A percentile compares a stretch with the other conserved stretches of the same genome.
phyloP scores from a whole-genome alignment of 2,329 filamentous ascomycete genomes.

The Cladobotryum protrusum region DNA sequence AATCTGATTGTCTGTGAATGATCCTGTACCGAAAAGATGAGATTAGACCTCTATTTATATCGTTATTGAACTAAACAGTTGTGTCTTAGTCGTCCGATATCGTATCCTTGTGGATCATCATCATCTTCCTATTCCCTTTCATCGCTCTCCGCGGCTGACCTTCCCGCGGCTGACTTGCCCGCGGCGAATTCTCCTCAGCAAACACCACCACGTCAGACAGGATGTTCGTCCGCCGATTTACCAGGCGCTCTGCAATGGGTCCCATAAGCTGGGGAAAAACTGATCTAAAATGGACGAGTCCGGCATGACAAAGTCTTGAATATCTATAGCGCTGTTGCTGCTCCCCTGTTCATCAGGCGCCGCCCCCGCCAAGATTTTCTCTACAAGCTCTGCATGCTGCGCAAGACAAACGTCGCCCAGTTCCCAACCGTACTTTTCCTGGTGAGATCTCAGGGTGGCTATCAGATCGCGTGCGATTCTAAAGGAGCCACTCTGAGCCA shows the following conservation, averaged over 20 bases:
- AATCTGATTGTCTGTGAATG: neutral
- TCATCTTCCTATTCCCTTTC: constrained; percentile 5
- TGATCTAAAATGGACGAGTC: constrained; percentile 30
- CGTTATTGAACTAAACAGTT: neutral
- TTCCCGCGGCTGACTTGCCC: constrained; percentile 11
- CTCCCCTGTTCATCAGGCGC: constrained; percentile 17
- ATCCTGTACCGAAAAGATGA: neutral
- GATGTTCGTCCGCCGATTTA: constrained; percentile 10
- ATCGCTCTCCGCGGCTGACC: constrained; percentile 9
- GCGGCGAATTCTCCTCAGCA: neutral
- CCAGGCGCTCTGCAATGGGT: constrained; percentile 30
- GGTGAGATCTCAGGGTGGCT: constrained; percentile 32
- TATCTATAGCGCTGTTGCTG: constrained; percentile 13
- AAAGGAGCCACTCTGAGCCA: constrained; percentile 34
- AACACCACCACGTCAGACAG: neutral
- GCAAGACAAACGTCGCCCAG: constrained; percentile 44
- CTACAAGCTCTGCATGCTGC: constrained; percentile 41
- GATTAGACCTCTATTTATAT: too few species aligned
- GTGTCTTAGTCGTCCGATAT: constrained; percentile 12
- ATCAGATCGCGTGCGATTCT: constrained; percentile 39
- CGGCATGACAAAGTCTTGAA: constrained; percentile 24
- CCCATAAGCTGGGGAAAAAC: constrained; percentile 30
- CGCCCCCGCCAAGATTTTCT: constrained; percentile 33
- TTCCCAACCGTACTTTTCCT: constrained; percentile 39
- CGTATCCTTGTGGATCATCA: constrained; percentile 10